A percentile compares a stretch with the other conserved stretches of the same genome.
These are phyloP conservation scores for Geotrichum klebahnii DNA, from an alignment of 1,139 yeast genomes.

Conservation along the genomic window DNA sequence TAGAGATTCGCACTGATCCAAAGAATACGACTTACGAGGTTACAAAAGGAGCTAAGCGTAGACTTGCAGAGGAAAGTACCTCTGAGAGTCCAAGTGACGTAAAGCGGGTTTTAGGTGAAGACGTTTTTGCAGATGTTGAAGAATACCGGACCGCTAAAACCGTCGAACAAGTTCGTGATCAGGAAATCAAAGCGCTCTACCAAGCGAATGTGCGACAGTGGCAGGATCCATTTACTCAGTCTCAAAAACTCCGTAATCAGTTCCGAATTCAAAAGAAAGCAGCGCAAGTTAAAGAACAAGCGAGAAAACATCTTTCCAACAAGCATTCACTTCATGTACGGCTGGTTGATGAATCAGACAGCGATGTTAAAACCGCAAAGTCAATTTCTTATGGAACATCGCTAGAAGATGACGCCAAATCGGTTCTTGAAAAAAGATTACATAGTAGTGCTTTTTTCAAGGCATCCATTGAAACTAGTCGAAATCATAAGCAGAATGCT, in stretches of 20 bases:
- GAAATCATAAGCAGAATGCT: not conserved
- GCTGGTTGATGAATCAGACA: constrained; percentile 18
- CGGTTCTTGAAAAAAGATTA: not conserved
- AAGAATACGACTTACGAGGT: constrained; percentile 34
- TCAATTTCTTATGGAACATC: constrained; percentile 1
- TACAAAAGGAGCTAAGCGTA: constrained; percentile 30
- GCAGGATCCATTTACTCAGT: constrained; percentile 27
- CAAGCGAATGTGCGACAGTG: constrained; percentile 25
- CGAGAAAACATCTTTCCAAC: constrained; percentile 23
- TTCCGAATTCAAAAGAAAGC: constrained; percentile 25
- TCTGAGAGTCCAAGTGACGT: not conserved
- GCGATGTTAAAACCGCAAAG: constrained; percentile 19
- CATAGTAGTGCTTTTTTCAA: constrained; percentile 5
- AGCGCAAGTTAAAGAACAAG: constrained; percentile 20
- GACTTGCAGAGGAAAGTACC: not conserved
- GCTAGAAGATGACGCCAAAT: not conserved
- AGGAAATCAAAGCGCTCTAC: constrained; percentile 21
- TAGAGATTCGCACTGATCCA: constrained; percentile 38
- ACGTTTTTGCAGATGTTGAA: constrained; percentile 28
- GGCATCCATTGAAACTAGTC: not conserved
- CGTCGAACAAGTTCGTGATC: constrained; percentile 18
- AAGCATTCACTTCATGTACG: constrained; percentile 24
- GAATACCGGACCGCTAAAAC: constrained; percentile 18
- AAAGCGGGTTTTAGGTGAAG: constrained; percentile 6
- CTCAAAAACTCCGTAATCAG: constrained; percentile 26